Conservation (phyloP, 257 asterid species). For the Petunia secreta region DNA sequence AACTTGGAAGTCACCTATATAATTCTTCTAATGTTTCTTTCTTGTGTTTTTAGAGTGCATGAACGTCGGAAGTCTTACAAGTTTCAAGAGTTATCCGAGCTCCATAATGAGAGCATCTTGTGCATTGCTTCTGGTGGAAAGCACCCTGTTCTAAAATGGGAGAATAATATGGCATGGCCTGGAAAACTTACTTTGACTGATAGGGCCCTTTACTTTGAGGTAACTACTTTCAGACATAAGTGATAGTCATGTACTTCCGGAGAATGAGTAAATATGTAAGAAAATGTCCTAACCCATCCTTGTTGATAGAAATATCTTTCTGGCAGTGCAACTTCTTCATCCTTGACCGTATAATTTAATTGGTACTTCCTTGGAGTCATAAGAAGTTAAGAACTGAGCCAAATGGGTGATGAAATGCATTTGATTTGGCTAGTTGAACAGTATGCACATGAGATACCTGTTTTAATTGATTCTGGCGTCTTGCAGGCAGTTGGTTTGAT, state of each 20-base stretch:
- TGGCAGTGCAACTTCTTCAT: neutral
- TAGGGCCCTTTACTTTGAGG: slow-evolving; percentile 94
- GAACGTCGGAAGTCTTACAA: slow-evolving; percentile 74
- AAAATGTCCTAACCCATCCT: neutral
- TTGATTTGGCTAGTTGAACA: slow-evolving; percentile 1
- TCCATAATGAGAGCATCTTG: slow-evolving; percentile 59
- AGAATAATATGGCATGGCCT: slow-evolving; percentile 91
- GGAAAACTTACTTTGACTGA: slow-evolving; percentile 89
- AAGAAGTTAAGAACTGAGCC: slow-evolving; percentile 3
- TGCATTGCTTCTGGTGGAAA: slow-evolving; percentile 92
- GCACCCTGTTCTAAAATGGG: slow-evolving; percentile 95
- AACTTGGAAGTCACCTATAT: neutral
- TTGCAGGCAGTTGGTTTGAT: slow-evolving; percentile 65
- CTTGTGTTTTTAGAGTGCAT: slow-evolving; percentile 65
- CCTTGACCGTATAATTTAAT: neutral
- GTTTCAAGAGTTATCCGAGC: slow-evolving; percentile 49
- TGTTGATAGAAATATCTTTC: neutral
- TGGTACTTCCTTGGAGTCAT: slow-evolving; percentile 3
- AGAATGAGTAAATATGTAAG: neutral
- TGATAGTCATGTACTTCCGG: neutral
- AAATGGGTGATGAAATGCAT: neutral
- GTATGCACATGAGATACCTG: neutral
- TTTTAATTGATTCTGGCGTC: slow-evolving; percentile 24
- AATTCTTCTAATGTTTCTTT: slow-evolving; percentile 28
- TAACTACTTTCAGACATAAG: slow-evolving; percentile 26